Evolutionary conservation across 257 asterid species (phyloP).

Genomic region (Rubia yunnanensis): DNA sequence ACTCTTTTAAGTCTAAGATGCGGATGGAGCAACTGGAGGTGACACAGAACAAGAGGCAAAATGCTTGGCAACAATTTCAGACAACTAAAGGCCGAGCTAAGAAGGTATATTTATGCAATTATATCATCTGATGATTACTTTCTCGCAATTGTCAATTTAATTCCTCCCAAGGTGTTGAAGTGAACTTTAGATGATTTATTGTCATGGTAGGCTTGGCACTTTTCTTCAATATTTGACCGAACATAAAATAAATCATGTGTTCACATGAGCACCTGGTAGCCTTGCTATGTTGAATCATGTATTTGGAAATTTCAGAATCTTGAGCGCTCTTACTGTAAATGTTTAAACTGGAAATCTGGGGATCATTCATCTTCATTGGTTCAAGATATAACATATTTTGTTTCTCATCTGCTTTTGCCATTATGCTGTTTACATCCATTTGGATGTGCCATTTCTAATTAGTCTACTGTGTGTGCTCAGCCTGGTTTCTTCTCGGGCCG

Average conservation of each 20-base stretch:
- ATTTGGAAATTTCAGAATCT: neutral
- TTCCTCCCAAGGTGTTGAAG: neutral
- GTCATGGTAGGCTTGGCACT: neutral
- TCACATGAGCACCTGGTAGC: too few relatives aligned
- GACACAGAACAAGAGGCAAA: conserved; percentile 89
- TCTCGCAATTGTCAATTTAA: neutral
- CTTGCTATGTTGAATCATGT: too few relatives aligned
- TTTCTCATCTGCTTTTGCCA: too few relatives aligned
- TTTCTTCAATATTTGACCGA: neutral
- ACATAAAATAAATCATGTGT: too few relatives aligned
- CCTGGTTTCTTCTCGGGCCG: conserved; percentile 95
- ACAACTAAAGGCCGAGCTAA: conserved; percentile 85
- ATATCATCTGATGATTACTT: neutral
- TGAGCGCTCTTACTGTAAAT: too few relatives aligned
- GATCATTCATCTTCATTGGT: neutral
- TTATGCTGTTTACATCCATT: neutral
- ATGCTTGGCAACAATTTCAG: conserved; percentile 98
- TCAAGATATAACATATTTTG: neutral
- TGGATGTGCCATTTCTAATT: neutral
- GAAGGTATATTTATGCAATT: conserved; percentile 41
- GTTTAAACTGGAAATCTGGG: too few relatives aligned
- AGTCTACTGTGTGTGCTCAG: conserved; percentile 24
- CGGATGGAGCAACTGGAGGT: conserved; percentile 88
- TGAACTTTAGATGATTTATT: neutral
- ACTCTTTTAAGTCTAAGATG: conserved; percentile 90